These are phyloP conservation scores for Erucastrum elatum DNA, from an alignment of 345 rosid genomes.

Conservation along the genomic window DNA sequence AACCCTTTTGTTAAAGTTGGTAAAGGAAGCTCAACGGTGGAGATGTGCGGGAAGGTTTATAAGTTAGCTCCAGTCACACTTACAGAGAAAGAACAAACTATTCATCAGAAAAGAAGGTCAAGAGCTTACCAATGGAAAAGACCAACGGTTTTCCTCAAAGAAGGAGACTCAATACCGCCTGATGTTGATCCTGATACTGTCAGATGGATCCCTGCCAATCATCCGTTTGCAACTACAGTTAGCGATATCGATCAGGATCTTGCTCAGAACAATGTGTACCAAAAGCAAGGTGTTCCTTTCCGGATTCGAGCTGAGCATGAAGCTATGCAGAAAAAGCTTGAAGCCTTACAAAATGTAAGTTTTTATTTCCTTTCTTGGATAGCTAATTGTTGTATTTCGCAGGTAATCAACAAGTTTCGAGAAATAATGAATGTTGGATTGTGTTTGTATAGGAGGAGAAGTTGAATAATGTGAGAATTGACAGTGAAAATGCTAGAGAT, in stretches of 20 bases:
- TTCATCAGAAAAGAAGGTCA: slow-evolving; percentile 89
- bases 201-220: slow-evolving; percentile 98
- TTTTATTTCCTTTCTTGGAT: no score
- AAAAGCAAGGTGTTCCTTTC: slow-evolving; percentile 89
- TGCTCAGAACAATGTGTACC: slow-evolving; percentile 90
- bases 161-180: slow-evolving; percentile 83
- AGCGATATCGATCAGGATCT: slow-evolving; percentile 84
- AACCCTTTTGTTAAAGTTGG: slow-evolving; percentile 82
- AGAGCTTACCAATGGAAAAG: slow-evolving; percentile 97
- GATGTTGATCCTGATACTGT: slow-evolving; percentile 89
- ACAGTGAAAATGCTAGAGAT: slow-evolving; percentile 63
- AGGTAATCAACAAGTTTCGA: neutral
- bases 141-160: slow-evolving; percentile 83
- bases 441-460: slow-evolving; percentile 71
- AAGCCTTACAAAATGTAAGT: slow-evolving; percentile 75
- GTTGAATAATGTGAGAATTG: slow-evolving; percentile 64
- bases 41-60: slow-evolving; percentile 93
- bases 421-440: slow-evolving; percentile 7
- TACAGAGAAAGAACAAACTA: slow-evolving; percentile 65
- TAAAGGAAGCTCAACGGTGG: slow-evolving; percentile 73
- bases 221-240: slow-evolving; percentile 91
- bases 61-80: slow-evolving; percentile 82
- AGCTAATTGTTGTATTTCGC: neutral
- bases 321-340: slow-evolving; percentile 81
- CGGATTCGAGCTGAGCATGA: slow-evolving; percentile 93